Evolutionary conservation across 2,329 filamentous ascomycete genomes (phyloP).

Genomic region (Fusarium tricinctum): DNA sequence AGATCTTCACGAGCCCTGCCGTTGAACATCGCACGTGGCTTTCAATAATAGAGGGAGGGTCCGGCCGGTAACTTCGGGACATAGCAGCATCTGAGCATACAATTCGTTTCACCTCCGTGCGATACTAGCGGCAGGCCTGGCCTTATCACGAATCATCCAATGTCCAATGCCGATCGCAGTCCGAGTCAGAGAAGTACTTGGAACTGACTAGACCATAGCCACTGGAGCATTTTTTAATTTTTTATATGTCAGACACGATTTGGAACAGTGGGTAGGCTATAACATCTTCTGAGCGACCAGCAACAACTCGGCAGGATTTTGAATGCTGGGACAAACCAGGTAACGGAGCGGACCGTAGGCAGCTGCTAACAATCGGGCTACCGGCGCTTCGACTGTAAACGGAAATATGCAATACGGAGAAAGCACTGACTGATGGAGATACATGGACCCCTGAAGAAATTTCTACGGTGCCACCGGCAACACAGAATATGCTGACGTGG

Average conservation of each 20-base stretch:
- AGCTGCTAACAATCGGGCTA: slow-evolving; percentile 19
- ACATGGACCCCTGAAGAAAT: neutral
- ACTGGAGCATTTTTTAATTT: no score
- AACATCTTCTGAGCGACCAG: neutral
- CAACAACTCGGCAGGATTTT: slow-evolving; percentile 5
- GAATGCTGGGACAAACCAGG: slow-evolving; percentile 12
- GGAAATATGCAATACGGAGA: slow-evolving; percentile 1
- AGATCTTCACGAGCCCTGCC: slow-evolving; percentile 20
- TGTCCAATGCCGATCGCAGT: slow-evolving; percentile 1
- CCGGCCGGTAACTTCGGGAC: slow-evolving; percentile 23
- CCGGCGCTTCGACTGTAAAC: slow-evolving; percentile 1
- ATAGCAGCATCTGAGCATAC: neutral
- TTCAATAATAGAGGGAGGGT: neutral
- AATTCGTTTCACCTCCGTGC: slow-evolving; percentile 7
- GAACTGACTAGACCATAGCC: slow-evolving; percentile 14
- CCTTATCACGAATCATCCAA: slow-evolving; percentile 1
- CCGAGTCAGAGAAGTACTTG: slow-evolving; percentile 12
- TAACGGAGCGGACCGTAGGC: slow-evolving; percentile 28
- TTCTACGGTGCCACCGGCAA: slow-evolving; percentile 15
- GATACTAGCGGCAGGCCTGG: neutral
- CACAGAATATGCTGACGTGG: slow-evolving; percentile 25
- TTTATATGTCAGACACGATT: neutral
- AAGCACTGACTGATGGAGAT: neutral
- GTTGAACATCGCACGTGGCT: slow-evolving; percentile 26
- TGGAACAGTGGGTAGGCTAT: slow-evolving; percentile 1